Evolutionary conservation across 345 rosid genomes (phyloP).

Genomic region (Alliaria petiolata): DNA sequence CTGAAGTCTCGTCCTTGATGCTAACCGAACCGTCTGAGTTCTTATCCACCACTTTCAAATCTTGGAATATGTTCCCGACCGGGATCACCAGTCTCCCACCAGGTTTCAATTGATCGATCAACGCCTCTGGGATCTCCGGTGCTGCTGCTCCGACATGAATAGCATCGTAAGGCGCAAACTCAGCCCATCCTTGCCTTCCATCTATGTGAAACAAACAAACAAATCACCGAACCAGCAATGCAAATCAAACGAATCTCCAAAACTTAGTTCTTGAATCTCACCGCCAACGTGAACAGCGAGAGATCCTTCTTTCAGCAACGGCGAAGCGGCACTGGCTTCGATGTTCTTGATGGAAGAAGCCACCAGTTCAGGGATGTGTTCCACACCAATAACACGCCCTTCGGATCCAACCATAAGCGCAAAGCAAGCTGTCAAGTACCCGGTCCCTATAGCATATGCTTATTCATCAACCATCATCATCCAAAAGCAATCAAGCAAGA

Average conservation of each 20-base stretch:
- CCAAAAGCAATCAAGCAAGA: background rate
- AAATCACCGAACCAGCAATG: background rate
- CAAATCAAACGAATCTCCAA: background rate
- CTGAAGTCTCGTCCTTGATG: constrained; percentile 62
- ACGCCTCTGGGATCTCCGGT: constrained; percentile 72
- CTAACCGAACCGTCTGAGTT: constrained; percentile 66
- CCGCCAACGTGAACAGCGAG: constrained; percentile 79
- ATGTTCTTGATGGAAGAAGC: constrained; percentile 62
- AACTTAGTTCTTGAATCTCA: constrained; percentile 26
- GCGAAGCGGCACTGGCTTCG: constrained; percentile 68
- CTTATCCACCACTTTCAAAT: constrained; percentile 79
- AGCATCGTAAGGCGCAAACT: constrained; percentile 88
- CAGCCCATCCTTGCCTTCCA: constrained; percentile 96
- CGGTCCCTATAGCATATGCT: constrained; percentile 17
- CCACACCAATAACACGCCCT: constrained; percentile 84
- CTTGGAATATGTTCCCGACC: constrained; percentile 79
- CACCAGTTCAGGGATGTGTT: constrained; percentile 84
- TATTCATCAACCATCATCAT: too few relatives aligned
- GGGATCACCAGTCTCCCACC: constrained; percentile 99
- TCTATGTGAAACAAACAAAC: constrained; percentile 38
- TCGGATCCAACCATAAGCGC: constrained; percentile 85
- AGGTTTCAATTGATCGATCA: constrained; percentile 83
- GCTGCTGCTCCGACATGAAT: constrained; percentile 99
- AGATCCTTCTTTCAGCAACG: constrained; percentile 63
- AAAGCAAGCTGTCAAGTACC: constrained; percentile 91